These are phyloP conservation scores for Fistulinella prunicolor DNA, from an alignment of 768 basidiomycete species.

Conservation along the genomic window DNA sequence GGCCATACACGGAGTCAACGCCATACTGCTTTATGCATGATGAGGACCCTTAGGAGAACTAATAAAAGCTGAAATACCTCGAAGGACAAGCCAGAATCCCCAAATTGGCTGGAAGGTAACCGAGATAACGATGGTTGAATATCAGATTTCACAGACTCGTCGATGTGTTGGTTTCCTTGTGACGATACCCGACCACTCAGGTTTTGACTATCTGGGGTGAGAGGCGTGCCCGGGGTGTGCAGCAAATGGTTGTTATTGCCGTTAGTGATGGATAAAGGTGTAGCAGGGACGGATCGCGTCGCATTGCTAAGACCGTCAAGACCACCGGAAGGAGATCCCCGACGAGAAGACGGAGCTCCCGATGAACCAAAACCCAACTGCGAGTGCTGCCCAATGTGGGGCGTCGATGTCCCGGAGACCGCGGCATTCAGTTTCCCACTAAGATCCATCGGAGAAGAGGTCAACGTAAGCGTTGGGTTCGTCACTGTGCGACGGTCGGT, in stretches of 20 bases:
- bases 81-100: conserved; percentile 52
- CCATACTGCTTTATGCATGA: conserved; percentile 46
- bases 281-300: conserved; percentile 81
- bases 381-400: conserved; percentile 60
- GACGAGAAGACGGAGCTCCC: conserved; percentile 54
- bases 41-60: conserved; percentile 7
- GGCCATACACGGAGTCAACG: conserved; percentile 49
- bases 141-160: conserved; percentile 52
- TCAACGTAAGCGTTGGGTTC: conserved; percentile 66
- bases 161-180: conserved; percentile 41
- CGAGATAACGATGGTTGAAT: conserved; percentile 74
- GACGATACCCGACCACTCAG: conserved; percentile 64
- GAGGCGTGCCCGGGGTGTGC: conserved; percentile 64
- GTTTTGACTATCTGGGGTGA: conserved; percentile 55
- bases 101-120: conserved; percentile 56
- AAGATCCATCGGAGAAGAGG: conserved; percentile 51
- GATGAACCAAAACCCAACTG: conserved; percentile 40
- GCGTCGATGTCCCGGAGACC: conserved; percentile 60
- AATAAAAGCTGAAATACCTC: conserved; percentile 40
- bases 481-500: conserved; percentile 70
- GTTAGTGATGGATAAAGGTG: conserved; percentile 59
- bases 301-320: conserved; percentile 58
- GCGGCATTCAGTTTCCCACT: conserved; percentile 42
- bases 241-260: conserved; percentile 46
- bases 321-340: conserved; percentile 68